phyloP scores from a whole-genome alignment of 305 asterid genomes.

The Coffea humblotiana region DNA sequence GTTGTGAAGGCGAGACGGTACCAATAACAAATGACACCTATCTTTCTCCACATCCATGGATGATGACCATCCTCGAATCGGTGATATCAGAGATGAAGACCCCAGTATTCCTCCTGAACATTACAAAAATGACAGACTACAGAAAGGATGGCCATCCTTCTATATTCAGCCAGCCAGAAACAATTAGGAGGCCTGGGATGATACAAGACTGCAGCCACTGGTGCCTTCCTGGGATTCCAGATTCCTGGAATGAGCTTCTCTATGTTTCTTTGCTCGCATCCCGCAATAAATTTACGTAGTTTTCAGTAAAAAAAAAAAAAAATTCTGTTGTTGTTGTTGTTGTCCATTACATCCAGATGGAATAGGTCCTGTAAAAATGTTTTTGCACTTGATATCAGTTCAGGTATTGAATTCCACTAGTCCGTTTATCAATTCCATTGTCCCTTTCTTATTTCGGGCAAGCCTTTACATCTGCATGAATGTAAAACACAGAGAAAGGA shows the following conservation, averaged over 20 bases:
- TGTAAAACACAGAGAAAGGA: too few species aligned
- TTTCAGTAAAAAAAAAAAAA: neutral
- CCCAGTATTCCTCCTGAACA: conserved; percentile 46
- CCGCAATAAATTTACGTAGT: neutral
- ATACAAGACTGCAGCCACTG: conserved; percentile 63
- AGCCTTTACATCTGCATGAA: too few species aligned
- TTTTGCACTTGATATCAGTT: neutral
- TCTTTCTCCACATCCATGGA: conserved; percentile 56
- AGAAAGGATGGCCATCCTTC: conserved; percentile 79
- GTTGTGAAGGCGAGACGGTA: conserved; percentile 51
- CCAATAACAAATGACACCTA: conserved; percentile 47
- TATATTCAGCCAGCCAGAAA: conserved; percentile 32
- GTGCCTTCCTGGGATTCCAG: conserved; percentile 68
- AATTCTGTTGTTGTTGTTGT: neutral
- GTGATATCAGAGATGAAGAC: conserved; percentile 48
- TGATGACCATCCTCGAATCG: conserved; percentile 51
- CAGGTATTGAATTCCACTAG: neutral
- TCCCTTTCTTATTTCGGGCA: neutral
- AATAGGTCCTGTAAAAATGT: neutral
- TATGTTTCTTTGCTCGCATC: conserved; percentile 37
- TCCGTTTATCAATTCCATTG: neutral
- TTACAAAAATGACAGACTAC: conserved; percentile 56
- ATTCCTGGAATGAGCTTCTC: conserved; percentile 56
- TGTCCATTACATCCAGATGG: neutral
- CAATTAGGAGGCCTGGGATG: conserved; percentile 21